Evolutionary conservation across 2,329 filamentous ascomycete genomes (phyloP).

Genomic region (Diplodia scrobiculata): DNA sequence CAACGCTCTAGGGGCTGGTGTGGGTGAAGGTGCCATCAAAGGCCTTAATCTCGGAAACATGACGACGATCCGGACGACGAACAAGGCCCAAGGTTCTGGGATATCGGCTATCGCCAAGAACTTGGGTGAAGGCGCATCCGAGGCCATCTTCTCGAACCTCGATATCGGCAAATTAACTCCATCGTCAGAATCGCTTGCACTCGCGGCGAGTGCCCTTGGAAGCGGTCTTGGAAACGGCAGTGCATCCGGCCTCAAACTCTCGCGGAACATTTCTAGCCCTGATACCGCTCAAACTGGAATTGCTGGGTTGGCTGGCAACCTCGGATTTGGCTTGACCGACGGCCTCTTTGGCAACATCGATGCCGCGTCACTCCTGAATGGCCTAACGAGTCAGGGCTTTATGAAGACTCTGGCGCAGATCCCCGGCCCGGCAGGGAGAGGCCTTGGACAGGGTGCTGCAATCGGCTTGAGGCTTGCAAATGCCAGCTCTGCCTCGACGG

Average conservation of each 20-base stretch:
- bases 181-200: neutral
- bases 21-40: conserved; percentile 20
- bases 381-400: neutral
- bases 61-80: neutral
- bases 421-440: conserved; percentile 11
- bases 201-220: conserved; percentile 1
- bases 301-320: conserved; percentile 8
- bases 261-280: neutral
- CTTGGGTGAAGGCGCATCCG: conserved; percentile 13
- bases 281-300: conserved; percentile 8
- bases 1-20: conserved; percentile 23
- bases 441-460: conserved; percentile 7
- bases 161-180: conserved; percentile 11
- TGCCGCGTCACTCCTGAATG: neutral
- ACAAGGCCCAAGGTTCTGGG: neutral
- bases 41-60: conserved; percentile 2
- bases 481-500: neutral
- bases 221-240: conserved; percentile 22
- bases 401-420: conserved; percentile 9
- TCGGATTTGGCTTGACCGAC: conserved; percentile 13
- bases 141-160: conserved; percentile 17
- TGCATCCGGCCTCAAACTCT: conserved; percentile 10
- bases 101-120: conserved; percentile 13
- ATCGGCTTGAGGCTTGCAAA: conserved; percentile 23
- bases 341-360: conserved; percentile 23